Percentiles rank a stretch among this genome's conserved stretches.
Conservation (phyloP, 371 early-diverging fungal genomes). For the Rhizopus microsporus region DNA sequence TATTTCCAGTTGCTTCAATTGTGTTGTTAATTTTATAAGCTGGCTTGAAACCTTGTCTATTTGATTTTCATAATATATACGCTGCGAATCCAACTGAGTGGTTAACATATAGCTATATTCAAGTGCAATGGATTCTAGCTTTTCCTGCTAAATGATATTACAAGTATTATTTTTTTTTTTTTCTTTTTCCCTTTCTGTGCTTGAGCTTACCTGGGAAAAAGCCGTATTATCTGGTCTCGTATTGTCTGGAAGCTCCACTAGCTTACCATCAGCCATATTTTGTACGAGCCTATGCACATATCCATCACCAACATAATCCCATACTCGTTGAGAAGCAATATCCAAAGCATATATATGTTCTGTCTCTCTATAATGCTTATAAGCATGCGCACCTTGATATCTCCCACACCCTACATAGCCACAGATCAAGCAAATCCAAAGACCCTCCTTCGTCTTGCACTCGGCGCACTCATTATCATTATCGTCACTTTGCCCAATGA, state of each 20-base stretch:
- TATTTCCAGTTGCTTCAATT: conserved; percentile 6
- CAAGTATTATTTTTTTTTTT: too few species aligned
- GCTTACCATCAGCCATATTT: conserved; percentile 85
- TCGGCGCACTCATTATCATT: conserved; percentile 63
- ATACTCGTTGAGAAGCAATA: conserved; percentile 92
- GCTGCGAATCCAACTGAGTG: conserved; percentile 86
- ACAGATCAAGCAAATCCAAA: conserved; percentile 97
- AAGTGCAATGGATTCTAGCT: conserved; percentile 73
- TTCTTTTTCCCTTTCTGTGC: neutral
- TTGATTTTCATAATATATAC: conserved; percentile 82
- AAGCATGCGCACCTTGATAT: conserved; percentile 82
- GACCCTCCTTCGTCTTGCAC: conserved; percentile 67
- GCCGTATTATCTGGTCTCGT: neutral
- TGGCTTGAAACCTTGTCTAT: conserved; percentile 52
- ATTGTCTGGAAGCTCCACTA: conserved; percentile 80
- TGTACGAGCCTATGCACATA: conserved; percentile 93
- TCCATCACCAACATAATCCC: conserved; percentile 96
- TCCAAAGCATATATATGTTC: conserved; percentile 90
- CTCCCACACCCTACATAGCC: conserved; percentile 86
- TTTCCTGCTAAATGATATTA: conserved; percentile 50
- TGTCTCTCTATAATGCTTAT: conserved; percentile 77
- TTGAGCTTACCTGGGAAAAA: conserved; percentile 3
- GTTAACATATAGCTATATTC: conserved; percentile 83
- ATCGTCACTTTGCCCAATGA: conserved; percentile 12
- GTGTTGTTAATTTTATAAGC: conserved; percentile 37